phyloP scores from a whole-genome alignment of 2,329 filamentous ascomycete species.

The Paraphaeosphaeria sporulosa region DNA sequence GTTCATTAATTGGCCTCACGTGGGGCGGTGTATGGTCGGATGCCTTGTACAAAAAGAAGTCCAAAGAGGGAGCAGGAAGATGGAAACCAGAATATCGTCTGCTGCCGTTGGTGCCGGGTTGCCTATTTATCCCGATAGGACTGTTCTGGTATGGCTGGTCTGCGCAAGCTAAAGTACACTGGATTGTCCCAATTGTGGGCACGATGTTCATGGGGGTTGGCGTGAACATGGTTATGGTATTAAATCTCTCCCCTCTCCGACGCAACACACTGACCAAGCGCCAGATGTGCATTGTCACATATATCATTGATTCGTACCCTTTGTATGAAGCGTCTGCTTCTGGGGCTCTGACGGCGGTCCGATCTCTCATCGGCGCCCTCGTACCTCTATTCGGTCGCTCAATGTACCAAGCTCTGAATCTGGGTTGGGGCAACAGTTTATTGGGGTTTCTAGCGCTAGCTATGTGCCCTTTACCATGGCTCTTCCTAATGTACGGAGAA shows the following conservation, averaged over 20 bases:
- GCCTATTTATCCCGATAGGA: slow-evolving; percentile 28
- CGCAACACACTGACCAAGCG: not conserved
- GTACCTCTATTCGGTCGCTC: slow-evolving; percentile 64
- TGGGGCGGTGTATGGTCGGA: slow-evolving; percentile 40
- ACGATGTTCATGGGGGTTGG: slow-evolving; percentile 25
- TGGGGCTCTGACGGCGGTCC: slow-evolving; percentile 64
- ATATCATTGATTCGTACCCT: slow-evolving; percentile 67
- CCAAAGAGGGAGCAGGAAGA: slow-evolving; percentile 18
- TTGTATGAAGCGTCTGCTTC: slow-evolving; percentile 55
- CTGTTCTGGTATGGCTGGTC: slow-evolving; percentile 43
- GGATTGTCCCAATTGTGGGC: slow-evolving; percentile 37
- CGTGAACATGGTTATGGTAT: slow-evolving; percentile 22
- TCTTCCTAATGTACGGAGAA: slow-evolving; percentile 55
- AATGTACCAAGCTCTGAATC: slow-evolving; percentile 65
- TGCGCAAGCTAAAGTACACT: slow-evolving; percentile 30
- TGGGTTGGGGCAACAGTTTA: slow-evolving; percentile 66
- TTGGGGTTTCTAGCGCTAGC: slow-evolving; percentile 59
- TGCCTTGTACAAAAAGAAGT: slow-evolving; percentile 32
- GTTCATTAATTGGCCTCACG: slow-evolving; percentile 42
- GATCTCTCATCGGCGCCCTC: slow-evolving; percentile 62
- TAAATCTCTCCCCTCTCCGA: not conserved
- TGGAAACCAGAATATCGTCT: slow-evolving; percentile 46
- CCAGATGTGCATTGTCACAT: slow-evolving; percentile 57
- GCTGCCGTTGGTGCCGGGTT: slow-evolving; percentile 33
- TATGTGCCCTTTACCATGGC: slow-evolving; percentile 51